phyloP scores from a whole-genome alignment of 345 rosid genomes.

The Lepidium didymum region DNA sequence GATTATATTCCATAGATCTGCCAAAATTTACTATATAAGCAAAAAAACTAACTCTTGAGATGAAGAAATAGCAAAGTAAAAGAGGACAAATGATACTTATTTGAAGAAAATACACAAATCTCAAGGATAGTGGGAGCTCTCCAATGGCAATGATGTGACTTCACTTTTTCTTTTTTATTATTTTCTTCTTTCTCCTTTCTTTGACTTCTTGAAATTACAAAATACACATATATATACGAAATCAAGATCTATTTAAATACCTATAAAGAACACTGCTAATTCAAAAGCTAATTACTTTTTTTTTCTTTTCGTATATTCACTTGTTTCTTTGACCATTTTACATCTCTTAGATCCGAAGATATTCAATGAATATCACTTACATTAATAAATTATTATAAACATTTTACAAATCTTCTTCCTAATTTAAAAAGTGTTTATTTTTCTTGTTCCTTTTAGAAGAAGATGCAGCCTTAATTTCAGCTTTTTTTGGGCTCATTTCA shows the following conservation, averaged over 20 bases:
- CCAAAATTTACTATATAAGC: no score
- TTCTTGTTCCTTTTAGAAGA: no score
- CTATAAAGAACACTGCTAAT: not conserved
- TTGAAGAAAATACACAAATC: slow-evolving; percentile 15
- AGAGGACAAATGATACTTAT: not conserved
- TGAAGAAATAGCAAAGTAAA: not conserved
- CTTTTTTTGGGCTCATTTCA: not conserved
- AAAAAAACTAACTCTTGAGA: no score
- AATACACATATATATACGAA: not conserved
- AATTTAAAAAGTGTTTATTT: no score
- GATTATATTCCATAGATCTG: no score
- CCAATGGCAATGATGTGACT: not conserved
- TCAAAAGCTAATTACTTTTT: not conserved
- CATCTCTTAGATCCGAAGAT: not conserved
- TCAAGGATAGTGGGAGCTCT: slow-evolving; percentile 29
- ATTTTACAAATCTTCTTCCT: no score
- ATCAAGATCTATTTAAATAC: not conserved
- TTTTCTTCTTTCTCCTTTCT: not conserved
- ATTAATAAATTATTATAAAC: not conserved
- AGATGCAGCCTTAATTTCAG: not conserved
- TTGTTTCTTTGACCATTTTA: not conserved
- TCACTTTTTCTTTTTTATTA: slow-evolving; percentile 1
- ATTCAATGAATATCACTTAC: not conserved
- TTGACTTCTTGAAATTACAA: slow-evolving; percentile 20
- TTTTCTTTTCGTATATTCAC: not conserved